These are phyloP conservation scores for Scalesia atractyloides DNA, from an alignment of 129 eudicot genomes.

Conservation along the genomic window DNA sequence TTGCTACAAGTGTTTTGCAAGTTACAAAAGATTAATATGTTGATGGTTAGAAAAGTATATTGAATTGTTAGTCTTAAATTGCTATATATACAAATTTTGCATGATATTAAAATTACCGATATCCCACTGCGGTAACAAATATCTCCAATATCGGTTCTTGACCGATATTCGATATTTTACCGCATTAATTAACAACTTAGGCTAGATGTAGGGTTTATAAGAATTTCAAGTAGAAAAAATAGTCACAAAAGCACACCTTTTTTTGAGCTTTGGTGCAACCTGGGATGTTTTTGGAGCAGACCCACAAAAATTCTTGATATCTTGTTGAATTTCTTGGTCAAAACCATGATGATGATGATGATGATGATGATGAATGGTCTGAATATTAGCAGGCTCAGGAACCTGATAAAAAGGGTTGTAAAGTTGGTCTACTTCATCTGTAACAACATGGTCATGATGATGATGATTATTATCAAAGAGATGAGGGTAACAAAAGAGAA, in stretches of 20 bases:
- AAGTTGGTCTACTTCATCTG: slow-evolving; percentile 55
- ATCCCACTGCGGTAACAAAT: too few species aligned
- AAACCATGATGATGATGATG: slow-evolving; percentile 24
- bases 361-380: slow-evolving; percentile 18
- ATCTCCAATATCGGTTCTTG: too few species aligned
- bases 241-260: slow-evolving; percentile 34
- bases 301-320: slow-evolving; percentile 27
- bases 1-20: too few species aligned
- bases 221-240: not conserved
- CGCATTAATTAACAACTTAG: too few species aligned
- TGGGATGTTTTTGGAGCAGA: slow-evolving; percentile 37
- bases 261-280: slow-evolving; percentile 54
- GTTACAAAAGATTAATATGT: too few species aligned
- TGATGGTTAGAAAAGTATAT: too few species aligned
- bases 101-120: too few species aligned
- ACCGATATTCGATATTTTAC: too few species aligned
- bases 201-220: slow-evolving; percentile 1
- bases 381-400: not conserved
- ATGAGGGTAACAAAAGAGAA: slow-evolving; percentile 37
- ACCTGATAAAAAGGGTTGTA: slow-evolving; percentile 59
- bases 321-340: slow-evolving; percentile 26
- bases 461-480: slow-evolving; percentile 21
- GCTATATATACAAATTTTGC: too few species aligned
- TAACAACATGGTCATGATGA: slow-evolving; percentile 2
- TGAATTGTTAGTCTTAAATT: too few species aligned